These are phyloP conservation scores for Alternaria conjuncta DNA, from an alignment of 2,329 filamentous ascomycete genomes.

Conservation along the genomic window DNA sequence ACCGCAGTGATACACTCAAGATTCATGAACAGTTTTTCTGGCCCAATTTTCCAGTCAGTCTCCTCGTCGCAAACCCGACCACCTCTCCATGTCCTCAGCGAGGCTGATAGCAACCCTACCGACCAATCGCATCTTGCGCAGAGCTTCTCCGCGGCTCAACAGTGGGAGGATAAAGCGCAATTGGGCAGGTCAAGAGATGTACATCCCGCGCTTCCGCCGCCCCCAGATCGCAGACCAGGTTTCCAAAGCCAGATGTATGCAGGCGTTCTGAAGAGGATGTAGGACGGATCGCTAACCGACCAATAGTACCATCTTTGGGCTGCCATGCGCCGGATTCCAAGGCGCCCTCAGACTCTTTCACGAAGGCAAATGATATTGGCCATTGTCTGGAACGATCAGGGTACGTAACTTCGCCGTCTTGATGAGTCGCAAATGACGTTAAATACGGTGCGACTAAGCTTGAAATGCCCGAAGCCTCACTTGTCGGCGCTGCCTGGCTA, in stretches of 20 bases:
- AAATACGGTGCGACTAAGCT: conserved; percentile 7
- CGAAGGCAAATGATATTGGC: background rate
- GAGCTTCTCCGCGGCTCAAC: conserved; percentile 14
- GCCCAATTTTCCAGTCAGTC: background rate
- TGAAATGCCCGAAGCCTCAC: conserved; percentile 22
- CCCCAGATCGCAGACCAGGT: conserved; percentile 17
- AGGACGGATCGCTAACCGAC: conserved; percentile 7
- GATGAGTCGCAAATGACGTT: background rate
- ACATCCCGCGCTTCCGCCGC: conserved; percentile 17
- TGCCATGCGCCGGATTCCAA: background rate
- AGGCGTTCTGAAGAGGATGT: conserved; percentile 3
- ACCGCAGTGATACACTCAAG: conserved; percentile 9
- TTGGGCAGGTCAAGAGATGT: conserved; percentile 10
- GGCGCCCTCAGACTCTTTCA: background rate
- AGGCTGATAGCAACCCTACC: conserved; percentile 2
- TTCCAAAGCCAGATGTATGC: conserved; percentile 10
- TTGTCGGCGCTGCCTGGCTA: conserved; percentile 1
- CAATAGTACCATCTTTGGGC: conserved; percentile 11
- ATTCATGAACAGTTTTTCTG: background rate
- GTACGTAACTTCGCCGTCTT: conserved; percentile 12
- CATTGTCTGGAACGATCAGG: conserved; percentile 6
- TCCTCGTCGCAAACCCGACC: background rate
- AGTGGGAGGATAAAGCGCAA: conserved; percentile 1
- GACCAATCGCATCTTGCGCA: background rate
- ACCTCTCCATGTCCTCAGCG: background rate